Conservation (phyloP, 2,329 filamentous ascomycete genomes). For the Fusarium foetens region DNA sequence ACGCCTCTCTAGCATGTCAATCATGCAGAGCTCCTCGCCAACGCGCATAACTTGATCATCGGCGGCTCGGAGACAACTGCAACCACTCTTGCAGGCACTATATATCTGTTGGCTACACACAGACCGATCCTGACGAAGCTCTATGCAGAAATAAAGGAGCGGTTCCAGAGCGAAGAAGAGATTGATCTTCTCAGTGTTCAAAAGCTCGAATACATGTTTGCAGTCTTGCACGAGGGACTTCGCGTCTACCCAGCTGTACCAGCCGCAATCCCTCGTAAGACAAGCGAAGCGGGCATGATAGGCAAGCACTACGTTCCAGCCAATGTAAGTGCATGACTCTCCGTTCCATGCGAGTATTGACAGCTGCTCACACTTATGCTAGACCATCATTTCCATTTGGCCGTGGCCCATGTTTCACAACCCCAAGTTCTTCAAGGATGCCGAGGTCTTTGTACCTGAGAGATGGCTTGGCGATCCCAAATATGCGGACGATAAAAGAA, state of each 20-base stretch:
- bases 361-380: not conserved
- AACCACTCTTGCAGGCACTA: not conserved
- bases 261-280: not conserved
- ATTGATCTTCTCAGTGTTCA: not conserved
- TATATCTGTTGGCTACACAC: not conserved
- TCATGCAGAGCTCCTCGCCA: not conserved
- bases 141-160: not conserved
- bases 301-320: not conserved
- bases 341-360: rapidly evolving
- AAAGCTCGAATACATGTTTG: not conserved
- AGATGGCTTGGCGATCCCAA: not conserved
- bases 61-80: not conserved
- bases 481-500: not conserved
- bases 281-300: not conserved
- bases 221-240: not conserved
- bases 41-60: not conserved
- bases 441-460: not conserved
- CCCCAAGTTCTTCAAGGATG: not conserved
- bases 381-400: not conserved
- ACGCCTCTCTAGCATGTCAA: not conserved
- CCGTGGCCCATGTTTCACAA: not conserved
- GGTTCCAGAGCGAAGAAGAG: not conserved
- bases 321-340: not conserved
- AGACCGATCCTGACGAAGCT: not conserved
- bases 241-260: not conserved